A percentile compares a stretch with the other conserved stretches of the same genome.
Conservation (phyloP, 352 stramenopile species). For the Blastocystis sp. region DNA sequence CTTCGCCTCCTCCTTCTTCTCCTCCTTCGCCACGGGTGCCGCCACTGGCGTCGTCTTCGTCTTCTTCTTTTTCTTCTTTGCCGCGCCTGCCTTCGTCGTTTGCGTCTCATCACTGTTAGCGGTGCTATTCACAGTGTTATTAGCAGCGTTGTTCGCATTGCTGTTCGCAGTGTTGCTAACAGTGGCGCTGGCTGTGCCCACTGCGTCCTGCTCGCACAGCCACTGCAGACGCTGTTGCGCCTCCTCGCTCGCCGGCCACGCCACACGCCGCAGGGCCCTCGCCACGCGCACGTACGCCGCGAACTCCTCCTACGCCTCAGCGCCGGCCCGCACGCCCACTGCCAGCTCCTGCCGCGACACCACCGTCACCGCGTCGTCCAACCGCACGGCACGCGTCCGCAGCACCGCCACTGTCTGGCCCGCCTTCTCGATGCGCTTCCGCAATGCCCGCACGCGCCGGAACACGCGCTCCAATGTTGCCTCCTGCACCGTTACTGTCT, state of each 20-base stretch:
- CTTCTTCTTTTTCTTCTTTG: constrained; percentile 35
- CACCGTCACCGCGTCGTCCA: not conserved
- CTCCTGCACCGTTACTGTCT: not conserved
- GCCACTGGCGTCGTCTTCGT: not conserved
- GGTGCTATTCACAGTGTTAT: too few species aligned
- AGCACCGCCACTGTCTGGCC: not conserved
- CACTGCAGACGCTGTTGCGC: not conserved
- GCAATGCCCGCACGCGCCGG: not conserved
- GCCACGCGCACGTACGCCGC: constrained; percentile 3
- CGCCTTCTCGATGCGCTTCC: constrained; percentile 34
- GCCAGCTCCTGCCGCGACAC: not conserved
- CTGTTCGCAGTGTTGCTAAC: too few species aligned
- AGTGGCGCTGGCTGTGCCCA: too few species aligned
- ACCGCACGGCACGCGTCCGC: not conserved
- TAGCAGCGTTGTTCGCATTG: too few species aligned
- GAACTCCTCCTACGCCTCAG: constrained; percentile 20
- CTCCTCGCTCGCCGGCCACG: not conserved
- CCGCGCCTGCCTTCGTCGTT: not conserved
- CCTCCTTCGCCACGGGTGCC: not conserved
- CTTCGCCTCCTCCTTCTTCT: not conserved
- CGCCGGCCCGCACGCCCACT: not conserved
- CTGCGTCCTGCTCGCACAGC: not conserved
- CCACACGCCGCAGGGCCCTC: not conserved
- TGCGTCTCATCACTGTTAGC: not conserved
- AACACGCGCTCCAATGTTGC: not conserved